These are phyloP conservation scores for Chlorokybus atmophyticus DNA, from an alignment of 139 green algal genomes.

Conservation along the genomic window DNA sequence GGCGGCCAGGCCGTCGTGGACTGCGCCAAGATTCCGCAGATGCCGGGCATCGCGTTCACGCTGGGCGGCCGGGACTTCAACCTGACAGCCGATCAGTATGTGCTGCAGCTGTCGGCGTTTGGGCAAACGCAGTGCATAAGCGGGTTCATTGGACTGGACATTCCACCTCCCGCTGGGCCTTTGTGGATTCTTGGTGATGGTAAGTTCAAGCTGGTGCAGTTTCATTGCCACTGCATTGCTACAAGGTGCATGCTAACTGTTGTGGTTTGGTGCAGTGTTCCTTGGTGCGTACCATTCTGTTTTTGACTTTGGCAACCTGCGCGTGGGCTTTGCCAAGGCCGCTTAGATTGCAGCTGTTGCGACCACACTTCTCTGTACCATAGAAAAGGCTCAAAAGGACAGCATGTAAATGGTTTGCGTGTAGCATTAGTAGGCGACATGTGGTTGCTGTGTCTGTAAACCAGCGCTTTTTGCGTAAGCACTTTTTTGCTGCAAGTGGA, in stretches of 20 bases:
- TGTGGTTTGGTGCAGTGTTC: slow-evolving; percentile 92
- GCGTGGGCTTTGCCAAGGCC: slow-evolving; percentile 80
- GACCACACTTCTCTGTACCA: no score
- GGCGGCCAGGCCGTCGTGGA: slow-evolving; percentile 57
- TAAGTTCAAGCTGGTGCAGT: no score
- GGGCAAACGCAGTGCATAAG: slow-evolving; percentile 67
- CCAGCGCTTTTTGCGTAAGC: no score
- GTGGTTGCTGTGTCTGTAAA: no score
- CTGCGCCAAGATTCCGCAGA: slow-evolving; percentile 52
- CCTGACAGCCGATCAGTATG: slow-evolving; percentile 63
- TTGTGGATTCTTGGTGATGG: no score
- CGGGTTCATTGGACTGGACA: slow-evolving; percentile 91
- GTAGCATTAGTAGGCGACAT: no score
- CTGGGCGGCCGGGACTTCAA: slow-evolving; percentile 63
- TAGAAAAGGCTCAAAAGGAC: no score
- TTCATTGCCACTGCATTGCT: no score
- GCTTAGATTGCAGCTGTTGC: no score
- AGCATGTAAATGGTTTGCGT: no score
- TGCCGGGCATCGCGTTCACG: slow-evolving; percentile 68
- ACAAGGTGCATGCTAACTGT: no score
- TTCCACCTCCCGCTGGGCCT: slow-evolving; percentile 60
- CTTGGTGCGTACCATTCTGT: slow-evolving; percentile 88
- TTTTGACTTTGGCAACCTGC: slow-evolving; percentile 75
- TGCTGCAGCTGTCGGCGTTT: slow-evolving; percentile 49
- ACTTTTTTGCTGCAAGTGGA: no score